Evolutionary conservation across 2,329 filamentous ascomycete genomes (phyloP), one percentile per base, ranked within the genome.

Genomic region (Arachnopeziza araneosa): DNA sequence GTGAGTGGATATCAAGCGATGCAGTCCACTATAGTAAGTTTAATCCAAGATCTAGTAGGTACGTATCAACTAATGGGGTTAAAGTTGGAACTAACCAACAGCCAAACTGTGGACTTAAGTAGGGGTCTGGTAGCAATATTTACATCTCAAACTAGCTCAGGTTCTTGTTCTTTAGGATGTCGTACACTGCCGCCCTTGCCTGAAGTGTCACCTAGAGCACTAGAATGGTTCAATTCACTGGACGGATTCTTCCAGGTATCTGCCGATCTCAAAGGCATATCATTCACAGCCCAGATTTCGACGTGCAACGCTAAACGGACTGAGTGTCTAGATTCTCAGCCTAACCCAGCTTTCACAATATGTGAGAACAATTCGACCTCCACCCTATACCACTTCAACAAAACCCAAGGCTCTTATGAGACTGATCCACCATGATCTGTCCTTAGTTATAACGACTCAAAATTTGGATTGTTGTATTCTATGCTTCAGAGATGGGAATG

Each of bases 1-100:
- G 17, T 57, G 3, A 52, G 49, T 26, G 56, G 56, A 52, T 57
- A 53, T 24, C 26, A 51, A 22, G 50, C 56, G 1, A 57, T 57
- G 24, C 50, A 48, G 24, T 17, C 50, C 36, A 57, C 22, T 44
- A 26, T 53, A 24, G 36, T 44, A 44, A 44, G 36, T 44, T 2
- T 7, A 44, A 44, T 44, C 36, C 12, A 4, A 44, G 17, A 44
- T 44, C 17, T 12, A 44, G 10, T n/a, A n/a, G n/a, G n/a, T n/a
- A n/a, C n/a, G 17, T 44, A 44, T 44, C 17, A 44, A 12, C 36
- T 44, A 44, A 44, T 14, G 17, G 2, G 2, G 12, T 44, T n/a
- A 12, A 17, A 44, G 36, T 44, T 44, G 12, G 17, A 44, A 19
- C 36, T 44, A 17, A 14, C 5, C 4, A 44, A 44, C 12, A 44